A percentile compares a stretch with the other conserved stretches of the same genome.
Conservation (phyloP, 768 basidiomycete genomes). For the Russula foetens region DNA sequence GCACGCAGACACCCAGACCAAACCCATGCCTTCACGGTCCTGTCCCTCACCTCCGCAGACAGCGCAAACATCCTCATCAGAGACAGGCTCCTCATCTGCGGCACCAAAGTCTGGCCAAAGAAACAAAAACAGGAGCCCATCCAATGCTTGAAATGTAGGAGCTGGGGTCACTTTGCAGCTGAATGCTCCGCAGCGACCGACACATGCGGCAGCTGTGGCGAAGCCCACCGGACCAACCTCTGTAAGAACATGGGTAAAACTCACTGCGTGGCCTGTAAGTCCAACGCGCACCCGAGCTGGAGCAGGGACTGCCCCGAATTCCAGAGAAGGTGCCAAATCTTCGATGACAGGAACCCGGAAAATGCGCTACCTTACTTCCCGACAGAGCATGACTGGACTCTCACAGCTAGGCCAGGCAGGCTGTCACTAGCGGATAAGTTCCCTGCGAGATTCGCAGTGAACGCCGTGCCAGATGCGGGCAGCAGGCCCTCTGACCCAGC, state of each 20-base stretch:
- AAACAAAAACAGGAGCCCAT: not conserved
- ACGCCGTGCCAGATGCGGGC: not conserved
- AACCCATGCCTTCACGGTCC: not conserved
- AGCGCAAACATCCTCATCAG: not conserved
- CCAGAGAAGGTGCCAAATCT: not conserved
- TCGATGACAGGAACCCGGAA: conserved; percentile 11
- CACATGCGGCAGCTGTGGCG: not conserved
- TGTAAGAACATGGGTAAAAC: not conserved
- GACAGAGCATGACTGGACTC: conserved; percentile 18
- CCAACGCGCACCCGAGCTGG: not conserved
- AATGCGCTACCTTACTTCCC: conserved; percentile 21
- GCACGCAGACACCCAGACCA: not conserved
- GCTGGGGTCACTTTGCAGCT: not conserved
- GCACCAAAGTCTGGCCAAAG: not conserved
- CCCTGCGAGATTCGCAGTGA: not conserved
- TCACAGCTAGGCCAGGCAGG: not conserved
- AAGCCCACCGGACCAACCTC: not conserved
- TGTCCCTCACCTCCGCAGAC: not conserved
- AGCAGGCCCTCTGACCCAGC: no score
- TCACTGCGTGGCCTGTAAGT: not conserved
- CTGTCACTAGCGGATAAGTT: not conserved
- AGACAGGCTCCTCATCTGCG: not conserved
- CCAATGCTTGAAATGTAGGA: not conserved
- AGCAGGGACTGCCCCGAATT: not conserved
- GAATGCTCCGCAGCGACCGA: not conserved